These are phyloP conservation scores for Boletus rubroflammeus DNA, from an alignment of 768 basidiomycete species.

Conservation along the genomic window DNA sequence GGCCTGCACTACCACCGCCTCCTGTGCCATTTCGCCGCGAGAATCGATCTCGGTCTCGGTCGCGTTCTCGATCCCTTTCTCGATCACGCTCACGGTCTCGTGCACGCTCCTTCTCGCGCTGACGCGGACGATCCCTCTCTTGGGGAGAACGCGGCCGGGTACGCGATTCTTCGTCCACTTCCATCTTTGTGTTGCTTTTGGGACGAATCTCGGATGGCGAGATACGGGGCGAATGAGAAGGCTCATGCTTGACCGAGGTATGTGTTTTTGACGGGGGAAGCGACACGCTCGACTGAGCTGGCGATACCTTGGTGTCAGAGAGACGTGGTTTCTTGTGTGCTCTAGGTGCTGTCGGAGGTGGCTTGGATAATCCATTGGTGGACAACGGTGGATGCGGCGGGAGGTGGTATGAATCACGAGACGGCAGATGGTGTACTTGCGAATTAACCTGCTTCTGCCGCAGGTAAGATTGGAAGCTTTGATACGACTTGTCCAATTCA, in stretches of 20 bases:
- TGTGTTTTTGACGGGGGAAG: constrained; percentile 28
- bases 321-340: constrained; percentile 78
- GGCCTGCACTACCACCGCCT: constrained; percentile 35
- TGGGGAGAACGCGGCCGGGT: constrained; percentile 42
- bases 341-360: constrained; percentile 74
- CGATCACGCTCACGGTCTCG: constrained; percentile 36
- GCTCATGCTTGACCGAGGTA: constrained; percentile 21
- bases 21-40: constrained; percentile 43
- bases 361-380: constrained; percentile 41
- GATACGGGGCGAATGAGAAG: constrained; percentile 29
- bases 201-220: constrained; percentile 27
- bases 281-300: constrained; percentile 30
- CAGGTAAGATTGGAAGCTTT: constrained; percentile 47
- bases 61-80: constrained; percentile 35
- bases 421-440: constrained; percentile 33
- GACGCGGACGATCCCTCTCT: constrained; percentile 39
- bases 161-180: constrained; percentile 52
- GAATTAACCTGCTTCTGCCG: constrained; percentile 38
- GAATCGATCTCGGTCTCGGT: constrained; percentile 38
- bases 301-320: constrained; percentile 46
- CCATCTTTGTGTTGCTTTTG: constrained; percentile 43
- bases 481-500: constrained; percentile 76
- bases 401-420: constrained; percentile 44
- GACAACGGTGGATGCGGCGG: constrained; percentile 28
- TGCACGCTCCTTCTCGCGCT: constrained; percentile 35